phyloP scores from a whole-genome alignment of 2,329 filamentous ascomycete genomes.

The Epicoccum sorghinum region DNA sequence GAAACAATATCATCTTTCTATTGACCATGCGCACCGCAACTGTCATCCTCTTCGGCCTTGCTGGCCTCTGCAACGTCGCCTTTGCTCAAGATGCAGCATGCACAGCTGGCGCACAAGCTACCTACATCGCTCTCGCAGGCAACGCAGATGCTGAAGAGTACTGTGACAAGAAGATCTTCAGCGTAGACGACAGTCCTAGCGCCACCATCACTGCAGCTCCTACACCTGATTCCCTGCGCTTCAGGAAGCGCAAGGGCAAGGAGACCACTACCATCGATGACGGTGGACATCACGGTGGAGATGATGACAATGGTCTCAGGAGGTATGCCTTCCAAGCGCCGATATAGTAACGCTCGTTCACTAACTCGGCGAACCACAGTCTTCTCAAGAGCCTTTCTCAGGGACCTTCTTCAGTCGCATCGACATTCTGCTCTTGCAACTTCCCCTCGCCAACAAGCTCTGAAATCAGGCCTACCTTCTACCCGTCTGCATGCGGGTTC shows the following conservation, averaged over 20 bases:
- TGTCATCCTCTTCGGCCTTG: neutral
- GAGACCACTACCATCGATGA: neutral
- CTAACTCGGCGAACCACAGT: neutral
- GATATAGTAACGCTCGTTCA: neutral
- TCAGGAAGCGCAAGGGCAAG: neutral
- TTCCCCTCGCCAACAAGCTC: neutral
- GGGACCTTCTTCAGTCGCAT: neutral
- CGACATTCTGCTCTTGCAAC: neutral
- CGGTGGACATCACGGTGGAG: neutral
- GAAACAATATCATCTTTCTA: neutral
- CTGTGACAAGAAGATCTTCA: neutral
- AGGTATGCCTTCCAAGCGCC: neutral
- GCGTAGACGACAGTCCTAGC: neutral
- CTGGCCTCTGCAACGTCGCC: neutral
- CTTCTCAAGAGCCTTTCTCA: neutral
- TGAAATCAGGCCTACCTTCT: neutral
- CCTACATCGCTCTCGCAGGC: neutral
- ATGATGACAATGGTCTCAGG: neutral
- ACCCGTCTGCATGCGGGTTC: neutral
- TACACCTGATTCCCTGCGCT: neutral
- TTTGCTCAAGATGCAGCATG: neutral
- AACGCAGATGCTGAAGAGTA: neutral
- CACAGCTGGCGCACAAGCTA: neutral
- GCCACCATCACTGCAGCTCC: neutral
- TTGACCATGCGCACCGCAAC: neutral